Percentiles rank a stretch among this genome's conserved stretches.
These are phyloP conservation scores for Sparassis latifolia DNA, from an alignment of 1,284 basidiomycete species.

Conservation along the genomic window DNA sequence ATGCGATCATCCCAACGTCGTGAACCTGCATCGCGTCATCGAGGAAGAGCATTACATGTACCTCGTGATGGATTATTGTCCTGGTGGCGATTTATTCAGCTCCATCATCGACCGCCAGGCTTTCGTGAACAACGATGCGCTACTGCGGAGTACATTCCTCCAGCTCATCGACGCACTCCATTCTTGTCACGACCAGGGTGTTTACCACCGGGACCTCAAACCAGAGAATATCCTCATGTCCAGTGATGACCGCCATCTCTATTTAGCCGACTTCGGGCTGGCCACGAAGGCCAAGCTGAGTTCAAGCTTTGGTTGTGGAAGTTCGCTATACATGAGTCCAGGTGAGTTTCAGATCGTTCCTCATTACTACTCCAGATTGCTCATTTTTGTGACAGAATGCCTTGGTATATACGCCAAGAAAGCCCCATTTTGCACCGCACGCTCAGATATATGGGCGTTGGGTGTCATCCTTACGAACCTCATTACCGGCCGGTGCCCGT, in stretches of 20 bases:
- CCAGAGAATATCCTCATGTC: constrained; percentile 66
- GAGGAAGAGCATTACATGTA: constrained; percentile 51
- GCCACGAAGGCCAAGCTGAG: constrained; percentile 46
- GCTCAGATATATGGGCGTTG: constrained; percentile 67
- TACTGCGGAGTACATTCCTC: constrained; percentile 43
- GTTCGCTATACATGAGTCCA: constrained; percentile 58
- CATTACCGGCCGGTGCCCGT: constrained; percentile 60
- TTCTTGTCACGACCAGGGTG: constrained; percentile 50
- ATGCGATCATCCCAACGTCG: constrained; percentile 49
- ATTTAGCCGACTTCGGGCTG: constrained; percentile 64
- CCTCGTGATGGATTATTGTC: constrained; percentile 55
- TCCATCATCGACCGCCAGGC: constrained; percentile 49
- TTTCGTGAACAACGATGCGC: constrained; percentile 41
- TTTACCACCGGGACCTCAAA: constrained; percentile 68
- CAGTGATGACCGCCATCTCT: constrained; percentile 35
- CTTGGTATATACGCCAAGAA: constrained; percentile 34
- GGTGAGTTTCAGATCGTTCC: constrained; percentile 26
- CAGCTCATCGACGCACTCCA: constrained; percentile 60
- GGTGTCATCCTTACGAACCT: constrained; percentile 66
- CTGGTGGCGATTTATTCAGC: constrained; percentile 59
- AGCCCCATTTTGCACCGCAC: constrained; percentile 41
- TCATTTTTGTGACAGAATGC: constrained; percentile 38
- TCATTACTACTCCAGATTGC: background rate
- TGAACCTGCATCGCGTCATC: constrained; percentile 52
- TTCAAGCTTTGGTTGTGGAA: constrained; percentile 44